Evolutionary conservation across 169 alveolate genomes (phyloP).

Genomic region (Cryptosporidium viatorum): DNA sequence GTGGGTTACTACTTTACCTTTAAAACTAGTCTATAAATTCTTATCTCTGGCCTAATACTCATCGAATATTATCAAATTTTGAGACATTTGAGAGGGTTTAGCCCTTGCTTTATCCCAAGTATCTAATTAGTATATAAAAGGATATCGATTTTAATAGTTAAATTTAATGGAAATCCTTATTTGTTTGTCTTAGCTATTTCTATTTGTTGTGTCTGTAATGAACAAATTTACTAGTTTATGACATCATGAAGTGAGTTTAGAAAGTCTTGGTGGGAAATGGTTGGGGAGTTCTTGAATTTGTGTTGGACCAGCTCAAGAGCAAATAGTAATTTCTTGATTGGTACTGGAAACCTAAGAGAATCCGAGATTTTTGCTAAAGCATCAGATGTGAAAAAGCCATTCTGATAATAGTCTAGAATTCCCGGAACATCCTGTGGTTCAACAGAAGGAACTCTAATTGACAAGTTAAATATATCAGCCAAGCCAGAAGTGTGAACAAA

Average conservation of each 20-base stretch:
- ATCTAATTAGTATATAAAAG: constrained; percentile 28
- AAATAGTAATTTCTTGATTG: constrained; percentile 49
- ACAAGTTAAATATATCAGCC: constrained; percentile 57
- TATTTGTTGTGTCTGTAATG: not conserved
- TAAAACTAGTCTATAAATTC: not conserved
- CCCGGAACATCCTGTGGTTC: constrained; percentile 60
- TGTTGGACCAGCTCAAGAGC: constrained; percentile 60
- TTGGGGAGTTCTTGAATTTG: not conserved
- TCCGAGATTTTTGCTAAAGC: constrained; percentile 35
- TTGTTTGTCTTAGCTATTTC: not conserved
- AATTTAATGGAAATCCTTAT: not conserved
- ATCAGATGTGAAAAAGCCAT: constrained; percentile 29
- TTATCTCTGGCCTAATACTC: not conserved
- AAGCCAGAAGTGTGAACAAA: constrained; percentile 81
- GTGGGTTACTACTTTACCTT: not conserved
- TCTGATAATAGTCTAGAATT: constrained; percentile 48
- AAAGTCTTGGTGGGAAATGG: constrained; percentile 35
- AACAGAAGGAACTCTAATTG: constrained; percentile 43
- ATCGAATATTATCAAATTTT: not conserved
- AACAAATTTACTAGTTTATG: not conserved
- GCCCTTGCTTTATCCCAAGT: constrained; percentile 1
- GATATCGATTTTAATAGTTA: constrained; percentile 31
- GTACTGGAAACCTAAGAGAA: constrained; percentile 45
- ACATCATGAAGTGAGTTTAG: constrained; percentile 53
- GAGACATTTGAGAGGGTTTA: not conserved